phyloP scores from a whole-genome alignment of 208 protist genomes.

The Blechomonas ayalai region DNA sequence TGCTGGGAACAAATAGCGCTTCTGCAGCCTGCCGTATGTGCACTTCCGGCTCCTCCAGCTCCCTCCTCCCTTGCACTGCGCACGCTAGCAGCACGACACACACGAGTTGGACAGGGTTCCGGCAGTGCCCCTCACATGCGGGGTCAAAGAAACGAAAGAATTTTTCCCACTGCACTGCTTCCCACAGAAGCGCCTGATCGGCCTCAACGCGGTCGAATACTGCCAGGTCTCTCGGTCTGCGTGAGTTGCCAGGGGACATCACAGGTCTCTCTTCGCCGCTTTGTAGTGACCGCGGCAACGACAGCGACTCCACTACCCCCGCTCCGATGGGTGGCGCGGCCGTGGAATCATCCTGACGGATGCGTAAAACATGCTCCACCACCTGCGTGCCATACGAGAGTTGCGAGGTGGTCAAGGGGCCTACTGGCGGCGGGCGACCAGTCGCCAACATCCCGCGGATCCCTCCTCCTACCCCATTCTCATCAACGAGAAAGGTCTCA shows the following conservation, averaged over 20 bases:
- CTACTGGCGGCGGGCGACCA: slow-evolving; percentile 18
- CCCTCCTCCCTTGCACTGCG: slow-evolving; percentile 12
- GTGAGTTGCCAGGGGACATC: too few species aligned
- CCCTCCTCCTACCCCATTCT: neutral
- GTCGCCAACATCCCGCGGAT: slow-evolving; percentile 10
- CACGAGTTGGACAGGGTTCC: slow-evolving; percentile 27
- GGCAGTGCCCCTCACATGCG: slow-evolving; percentile 22
- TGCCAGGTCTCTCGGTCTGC: too few species aligned
- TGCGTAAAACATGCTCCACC: slow-evolving; percentile 27
- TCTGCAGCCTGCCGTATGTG: too few species aligned
- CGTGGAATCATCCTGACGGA: too few species aligned
- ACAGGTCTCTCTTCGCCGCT: too few species aligned
- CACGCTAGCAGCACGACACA: slow-evolving; percentile 35
- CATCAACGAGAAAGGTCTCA: neutral
- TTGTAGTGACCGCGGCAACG: too few species aligned
- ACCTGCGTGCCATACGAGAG: slow-evolving; percentile 25
- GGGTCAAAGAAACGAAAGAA: slow-evolving; percentile 42
- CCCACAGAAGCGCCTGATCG: slow-evolving; percentile 1
- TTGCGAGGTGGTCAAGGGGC: slow-evolving; percentile 22
- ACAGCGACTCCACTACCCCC: too few species aligned
- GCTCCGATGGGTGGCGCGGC: too few species aligned
- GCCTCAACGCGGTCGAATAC: neutral
- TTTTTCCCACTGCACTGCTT: slow-evolving; percentile 27
- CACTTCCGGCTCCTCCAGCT: slow-evolving; percentile 13
- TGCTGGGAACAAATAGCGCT: too few species aligned